A percentile compares a stretch with the other conserved stretches of the same genome.
These are phyloP conservation scores for Drechslerella coelobrocha DNA, from an alignment of 2,329 filamentous ascomycete species.

Conservation along the genomic window DNA sequence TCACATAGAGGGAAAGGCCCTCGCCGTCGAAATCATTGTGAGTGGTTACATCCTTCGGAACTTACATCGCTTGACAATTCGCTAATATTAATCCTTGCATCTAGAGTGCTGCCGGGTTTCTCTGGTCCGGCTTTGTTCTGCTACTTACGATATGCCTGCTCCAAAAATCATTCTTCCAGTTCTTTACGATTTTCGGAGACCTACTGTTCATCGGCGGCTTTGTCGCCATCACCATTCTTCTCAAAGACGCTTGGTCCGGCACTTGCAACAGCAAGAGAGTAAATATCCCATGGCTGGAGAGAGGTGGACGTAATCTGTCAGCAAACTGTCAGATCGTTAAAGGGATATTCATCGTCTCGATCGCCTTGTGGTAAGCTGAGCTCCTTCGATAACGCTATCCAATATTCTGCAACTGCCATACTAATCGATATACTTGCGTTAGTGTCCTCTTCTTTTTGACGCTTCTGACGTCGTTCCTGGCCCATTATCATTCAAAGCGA, in stretches of 20 bases:
- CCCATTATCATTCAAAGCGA: slow-evolving; percentile 41
- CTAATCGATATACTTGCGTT: slow-evolving; percentile 25
- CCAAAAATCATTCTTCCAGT: slow-evolving; percentile 51
- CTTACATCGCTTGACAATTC: neutral
- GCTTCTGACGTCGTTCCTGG: slow-evolving; percentile 34
- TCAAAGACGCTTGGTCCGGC: slow-evolving; percentile 34
- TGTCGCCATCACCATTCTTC: slow-evolving; percentile 49
- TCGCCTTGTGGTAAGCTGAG: slow-evolving; percentile 18
- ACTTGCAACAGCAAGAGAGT: slow-evolving; percentile 21
- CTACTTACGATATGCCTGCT: slow-evolving; percentile 51
- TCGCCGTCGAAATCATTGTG: slow-evolving; percentile 46
- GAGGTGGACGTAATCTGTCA: slow-evolving; percentile 20
- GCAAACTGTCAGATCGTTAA: slow-evolving; percentile 38
- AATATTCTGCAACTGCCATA: neutral
- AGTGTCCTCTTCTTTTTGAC: slow-evolving; percentile 48
- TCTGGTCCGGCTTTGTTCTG: slow-evolving; percentile 43
- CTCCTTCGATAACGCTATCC: neutral
- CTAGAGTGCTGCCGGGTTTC: slow-evolving; percentile 33
- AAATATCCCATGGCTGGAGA: slow-evolving; percentile 21
- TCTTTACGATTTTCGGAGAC: slow-evolving; percentile 47
- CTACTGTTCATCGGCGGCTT: slow-evolving; percentile 50
- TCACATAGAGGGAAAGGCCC: slow-evolving; percentile 23
- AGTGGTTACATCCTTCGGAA: neutral
- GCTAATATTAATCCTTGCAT: slow-evolving; percentile 7
- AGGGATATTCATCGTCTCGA: slow-evolving; percentile 40